Base-by-base conservation (phyloP, 2,329 filamentous ascomycete genomes). In the Periconia macrospinosa region DNA sequence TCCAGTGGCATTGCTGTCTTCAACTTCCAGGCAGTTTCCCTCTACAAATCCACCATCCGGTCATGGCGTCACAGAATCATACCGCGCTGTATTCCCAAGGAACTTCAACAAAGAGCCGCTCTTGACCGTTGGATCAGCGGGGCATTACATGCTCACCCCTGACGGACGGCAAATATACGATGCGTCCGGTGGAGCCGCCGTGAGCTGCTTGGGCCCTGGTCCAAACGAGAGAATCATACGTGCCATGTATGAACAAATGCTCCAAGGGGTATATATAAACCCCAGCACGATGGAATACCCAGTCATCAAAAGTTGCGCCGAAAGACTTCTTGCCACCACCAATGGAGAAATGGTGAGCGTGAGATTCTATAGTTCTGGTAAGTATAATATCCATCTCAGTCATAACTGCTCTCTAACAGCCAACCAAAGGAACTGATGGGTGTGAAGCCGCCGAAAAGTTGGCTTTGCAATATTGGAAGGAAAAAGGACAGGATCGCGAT, bases 171-270 rank as follows among this genome's bases (percentile, higher is more conserved):
- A 75, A 33, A 81, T 94, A 42, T 81, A 92, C 14, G 90, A 94
- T 69, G 87, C 85, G 1, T 89, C 86, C 18, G 83, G 87, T 27
- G 90, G 90, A 18, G 87, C 90, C 2, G 88, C 87, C 19, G 89
- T 92, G 3, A 80, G 85, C 10, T 87, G 86, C 65, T 75, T 93
- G 10, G 90, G 90, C 7, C 86, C 91, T 61, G 85, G 83, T 30
- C 81, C 87, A 48, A 82, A 88, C 50, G 65, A 78, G 41, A 78
- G 86, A 45, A 83, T 92, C 13, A 6, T 3, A 10, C 11, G 15
- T 14, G 33, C 33, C 11, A 37, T 37, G 3, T 3, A 14, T 13
- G 15, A 37, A 3, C 33, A 37, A n/a, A 3, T 6, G 3, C 33
- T 14, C 11, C 33, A 3, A 3, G 33, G 5, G 15, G 5, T 10